Conservation (phyloP, 2,329 filamentous ascomycete species). For the Arachnomyces sp. region DNA sequence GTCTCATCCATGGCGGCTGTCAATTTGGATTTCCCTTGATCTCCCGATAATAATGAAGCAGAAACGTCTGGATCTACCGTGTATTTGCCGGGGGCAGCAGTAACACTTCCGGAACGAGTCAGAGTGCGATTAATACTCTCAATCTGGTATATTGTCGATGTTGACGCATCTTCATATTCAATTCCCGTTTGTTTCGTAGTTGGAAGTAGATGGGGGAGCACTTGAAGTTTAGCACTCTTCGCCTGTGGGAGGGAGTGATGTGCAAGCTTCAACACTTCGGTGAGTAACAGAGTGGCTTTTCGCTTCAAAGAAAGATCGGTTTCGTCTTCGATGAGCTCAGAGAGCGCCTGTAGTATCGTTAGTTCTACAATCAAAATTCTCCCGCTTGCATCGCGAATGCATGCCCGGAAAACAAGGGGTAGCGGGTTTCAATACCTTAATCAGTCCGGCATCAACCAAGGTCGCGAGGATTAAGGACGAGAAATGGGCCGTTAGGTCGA, state of each 20-base stretch:
- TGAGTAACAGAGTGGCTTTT: slow-evolving; percentile 83
- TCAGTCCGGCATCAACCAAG: slow-evolving; percentile 71
- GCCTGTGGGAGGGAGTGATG: slow-evolving; percentile 73
- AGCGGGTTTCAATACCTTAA: slow-evolving; percentile 34
- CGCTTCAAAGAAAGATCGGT: slow-evolving; percentile 55
- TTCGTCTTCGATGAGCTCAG: slow-evolving; percentile 42
- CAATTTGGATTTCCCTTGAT: slow-evolving; percentile 46
- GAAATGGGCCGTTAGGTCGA: slow-evolving; percentile 86
- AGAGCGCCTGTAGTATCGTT: slow-evolving; percentile 34
- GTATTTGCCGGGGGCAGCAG: slow-evolving; percentile 31
- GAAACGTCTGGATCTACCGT: slow-evolving; percentile 39
- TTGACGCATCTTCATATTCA: slow-evolving; percentile 69
- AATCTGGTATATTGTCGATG: slow-evolving; percentile 91
- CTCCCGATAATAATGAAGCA: slow-evolving; percentile 30
- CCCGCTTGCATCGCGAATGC: neutral
- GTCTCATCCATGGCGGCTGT: slow-evolving; percentile 56
- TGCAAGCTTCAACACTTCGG: slow-evolving; percentile 82
- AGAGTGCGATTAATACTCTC: slow-evolving; percentile 93
- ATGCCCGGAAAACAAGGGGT: neutral
- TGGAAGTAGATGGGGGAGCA: slow-evolving; percentile 76
- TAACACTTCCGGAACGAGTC: slow-evolving; percentile 61
- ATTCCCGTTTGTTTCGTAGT: slow-evolving; percentile 64
- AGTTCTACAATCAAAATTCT: slow-evolving; percentile 5
- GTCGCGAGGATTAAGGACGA: slow-evolving; percentile 80
- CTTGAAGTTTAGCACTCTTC: slow-evolving; percentile 77